Percentiles rank a stretch among this genome's conserved stretches.
Evolutionary conservation across 768 basidiomycete genomes (phyloP).

Genomic region (Hygrophorus russula): DNA sequence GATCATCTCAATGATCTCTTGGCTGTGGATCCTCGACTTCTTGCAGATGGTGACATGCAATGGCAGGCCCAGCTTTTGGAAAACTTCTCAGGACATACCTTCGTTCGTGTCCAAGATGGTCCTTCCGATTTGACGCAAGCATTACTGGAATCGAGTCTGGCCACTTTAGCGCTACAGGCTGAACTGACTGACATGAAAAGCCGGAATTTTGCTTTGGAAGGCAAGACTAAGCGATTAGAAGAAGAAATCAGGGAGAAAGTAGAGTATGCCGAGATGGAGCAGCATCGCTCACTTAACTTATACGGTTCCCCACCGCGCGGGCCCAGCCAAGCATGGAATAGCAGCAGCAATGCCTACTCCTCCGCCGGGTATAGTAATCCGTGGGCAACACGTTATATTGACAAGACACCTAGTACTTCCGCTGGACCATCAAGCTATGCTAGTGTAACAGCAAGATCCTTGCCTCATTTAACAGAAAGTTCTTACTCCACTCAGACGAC

Average conservation of each 20-base stretch:
- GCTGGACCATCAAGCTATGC: slow-evolving; percentile 1
- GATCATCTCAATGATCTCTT: slow-evolving; percentile 35
- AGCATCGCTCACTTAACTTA: neutral
- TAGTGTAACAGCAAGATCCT: neutral
- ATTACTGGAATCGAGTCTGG: slow-evolving; percentile 39
- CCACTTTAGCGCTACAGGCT: slow-evolving; percentile 30
- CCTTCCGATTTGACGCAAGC: slow-evolving; percentile 18
- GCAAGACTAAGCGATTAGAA: neutral
- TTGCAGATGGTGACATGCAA: slow-evolving; percentile 32
- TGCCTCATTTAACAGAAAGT: slow-evolving; percentile 3
- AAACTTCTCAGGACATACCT: slow-evolving; percentile 49
- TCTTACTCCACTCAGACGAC: no score
- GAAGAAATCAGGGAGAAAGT: neutral
- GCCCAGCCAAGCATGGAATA: neutral
- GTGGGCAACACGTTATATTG: neutral
- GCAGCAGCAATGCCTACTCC: neutral
- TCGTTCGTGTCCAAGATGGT: slow-evolving; percentile 20
- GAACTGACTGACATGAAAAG: slow-evolving; percentile 25
- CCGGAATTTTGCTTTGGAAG: slow-evolving; percentile 13
- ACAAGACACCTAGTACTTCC: neutral
- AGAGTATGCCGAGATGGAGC: neutral
- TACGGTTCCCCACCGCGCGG: neutral
- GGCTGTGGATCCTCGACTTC: slow-evolving; percentile 32
- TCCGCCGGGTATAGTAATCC: no score
- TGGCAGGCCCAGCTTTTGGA: slow-evolving; percentile 59